phyloP scores from a whole-genome alignment of 1,284 basidiomycete genomes.

The Ustilago nuda region DNA sequence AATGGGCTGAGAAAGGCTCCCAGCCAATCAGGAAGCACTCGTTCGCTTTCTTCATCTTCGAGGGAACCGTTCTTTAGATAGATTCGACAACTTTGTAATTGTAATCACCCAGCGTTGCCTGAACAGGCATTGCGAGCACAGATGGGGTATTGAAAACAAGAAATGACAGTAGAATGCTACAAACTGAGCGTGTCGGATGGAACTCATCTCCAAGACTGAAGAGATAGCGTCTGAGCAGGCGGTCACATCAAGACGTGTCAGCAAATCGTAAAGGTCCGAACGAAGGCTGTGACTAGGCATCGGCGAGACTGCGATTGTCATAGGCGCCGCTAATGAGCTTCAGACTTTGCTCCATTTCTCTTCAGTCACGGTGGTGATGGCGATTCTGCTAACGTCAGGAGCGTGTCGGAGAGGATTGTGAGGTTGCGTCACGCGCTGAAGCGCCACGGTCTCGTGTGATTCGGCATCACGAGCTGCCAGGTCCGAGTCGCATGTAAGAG shows the following conservation, averaged over 20 bases:
- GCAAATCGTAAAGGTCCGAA: background rate
- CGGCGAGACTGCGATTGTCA: background rate
- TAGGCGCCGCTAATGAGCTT: background rate
- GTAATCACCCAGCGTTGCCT: background rate
- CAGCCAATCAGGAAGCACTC: conserved; percentile 38
- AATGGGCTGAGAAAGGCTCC: conserved; percentile 20
- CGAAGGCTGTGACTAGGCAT: background rate
- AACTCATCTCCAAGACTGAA: background rate
- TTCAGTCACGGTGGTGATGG: conserved; percentile 28
- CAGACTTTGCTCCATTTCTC: conserved; percentile 27
- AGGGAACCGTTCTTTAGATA: conserved; percentile 16
- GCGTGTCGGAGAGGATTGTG: conserved; percentile 25
- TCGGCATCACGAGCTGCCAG: background rate
- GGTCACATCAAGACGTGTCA: background rate
- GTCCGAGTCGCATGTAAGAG: conserved; percentile 6
- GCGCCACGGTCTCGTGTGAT: background rate
- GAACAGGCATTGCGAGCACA: background rate
- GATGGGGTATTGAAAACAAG: conserved; percentile 1
- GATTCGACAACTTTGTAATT: background rate
- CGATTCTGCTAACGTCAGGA: conserved; percentile 28
- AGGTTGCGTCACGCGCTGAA: conserved; percentile 10
- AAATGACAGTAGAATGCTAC: background rate
- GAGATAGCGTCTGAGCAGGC: background rate
- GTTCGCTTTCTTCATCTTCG: conserved; percentile 43
- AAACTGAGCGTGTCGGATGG: background rate